Evolutionary conservation across 768 basidiomycete species (phyloP).

Genomic region (Tylopilus plumbeoviolaceoides): DNA sequence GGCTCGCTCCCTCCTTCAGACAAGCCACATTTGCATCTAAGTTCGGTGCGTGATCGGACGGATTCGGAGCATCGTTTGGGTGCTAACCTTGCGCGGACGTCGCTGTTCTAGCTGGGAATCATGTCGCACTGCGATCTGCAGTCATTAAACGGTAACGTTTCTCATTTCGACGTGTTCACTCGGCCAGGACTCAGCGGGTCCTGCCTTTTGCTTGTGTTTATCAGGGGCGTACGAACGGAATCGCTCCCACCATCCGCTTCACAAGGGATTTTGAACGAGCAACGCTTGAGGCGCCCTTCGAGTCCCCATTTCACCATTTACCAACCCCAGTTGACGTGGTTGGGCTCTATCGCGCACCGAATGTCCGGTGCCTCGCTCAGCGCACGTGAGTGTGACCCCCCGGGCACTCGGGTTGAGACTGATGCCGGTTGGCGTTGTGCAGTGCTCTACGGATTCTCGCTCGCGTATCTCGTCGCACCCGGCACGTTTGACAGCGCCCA

Average conservation of each 20-base stretch:
- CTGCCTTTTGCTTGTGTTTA: not conserved
- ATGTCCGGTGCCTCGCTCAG: conserved; percentile 79
- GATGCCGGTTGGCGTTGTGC: not conserved
- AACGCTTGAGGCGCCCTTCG: conserved; percentile 84
- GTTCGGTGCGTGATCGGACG: conserved; percentile 20
- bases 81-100: not conserved
- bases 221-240: conserved; percentile 58
- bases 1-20: conserved; percentile 55
- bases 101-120: conserved; percentile 37
- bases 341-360: conserved; percentile 83
- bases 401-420: too few relatives aligned
- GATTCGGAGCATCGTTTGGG: not conserved
- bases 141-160: conserved; percentile 40
- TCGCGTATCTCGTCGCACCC: conserved; percentile 83
- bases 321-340: conserved; percentile 90
- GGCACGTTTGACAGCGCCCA: conserved; percentile 74
- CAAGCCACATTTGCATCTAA: conserved; percentile 40
- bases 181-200: not conserved
- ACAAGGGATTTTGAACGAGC: conserved; percentile 72
- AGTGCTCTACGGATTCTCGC: conserved; percentile 87
- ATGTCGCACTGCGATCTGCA: conserved; percentile 28
- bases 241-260: conserved; percentile 58
- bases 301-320: conserved; percentile 98
- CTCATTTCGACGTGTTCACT: not conserved
- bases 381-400: conserved; percentile 28